Evolutionary conservation across 1,139 yeast genomes (phyloP), one percentile per base, ranked within the genome.

Genomic region (Trichomonascaceae sp.): DNA sequence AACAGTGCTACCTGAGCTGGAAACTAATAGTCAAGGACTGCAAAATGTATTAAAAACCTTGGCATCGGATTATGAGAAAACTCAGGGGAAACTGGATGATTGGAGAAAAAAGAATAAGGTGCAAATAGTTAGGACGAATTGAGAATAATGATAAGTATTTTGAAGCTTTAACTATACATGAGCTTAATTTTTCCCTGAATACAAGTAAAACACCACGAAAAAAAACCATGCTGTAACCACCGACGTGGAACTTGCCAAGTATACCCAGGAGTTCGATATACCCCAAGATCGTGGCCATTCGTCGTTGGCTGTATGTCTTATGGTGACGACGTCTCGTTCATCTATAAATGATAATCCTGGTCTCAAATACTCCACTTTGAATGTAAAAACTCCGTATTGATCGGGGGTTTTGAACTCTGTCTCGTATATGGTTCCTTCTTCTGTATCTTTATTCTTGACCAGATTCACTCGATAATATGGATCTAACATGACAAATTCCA

Each of bases 361-460:
- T 66, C 96, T 83, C 70, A 81, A 81, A 74, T 91, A 91, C 64
- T 86, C 86, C 51, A 87, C 77, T 59, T 80, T 80, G 70, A 89
- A 89, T 3, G 97, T 88, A 72, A 90, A 95, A 81, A 93, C 87
- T 55, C 99, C 99, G 68, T 93, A 96, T 66, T 91, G 97, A 70
- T 93, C 98, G 20, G 99, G 99, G 50, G 90, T 73, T 53, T 79
- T 79, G 71, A 95, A 89, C 50, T 78, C 74, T 2, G 79, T 71
- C 7, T 77, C 69, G 63, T 83, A 84, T 32, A 78, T 76, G 1
- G 75, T 68, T 36, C 61, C 56, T 4, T 61, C 60, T 32, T 63
- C 68, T 32, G 64, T 67, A 10, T 61, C 64, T 0, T 58, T 55
- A 0, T 65, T 55, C 9, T 66, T 58, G 72, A 69, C 53, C 73